These are phyloP conservation scores for Pestalotiopsis fici DNA, from an alignment of 2,329 filamentous ascomycete species.

Conservation along the genomic window DNA sequence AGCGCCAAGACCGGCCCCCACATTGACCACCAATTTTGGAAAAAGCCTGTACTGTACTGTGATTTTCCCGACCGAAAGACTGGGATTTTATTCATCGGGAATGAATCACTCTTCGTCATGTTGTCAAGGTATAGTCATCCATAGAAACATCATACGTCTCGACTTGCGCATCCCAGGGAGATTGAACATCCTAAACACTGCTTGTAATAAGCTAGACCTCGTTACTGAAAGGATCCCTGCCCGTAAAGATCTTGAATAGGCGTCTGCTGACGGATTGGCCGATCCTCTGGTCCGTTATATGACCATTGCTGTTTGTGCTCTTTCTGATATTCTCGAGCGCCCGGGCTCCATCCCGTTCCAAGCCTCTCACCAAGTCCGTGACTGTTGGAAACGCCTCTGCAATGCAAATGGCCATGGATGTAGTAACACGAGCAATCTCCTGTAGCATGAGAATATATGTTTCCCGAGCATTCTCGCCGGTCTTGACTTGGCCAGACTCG, in stretches of 20 bases:
- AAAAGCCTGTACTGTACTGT: too few species aligned
- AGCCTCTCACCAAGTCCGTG: constrained; percentile 55
- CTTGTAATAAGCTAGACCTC: constrained; percentile 44
- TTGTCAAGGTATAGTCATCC: neutral
- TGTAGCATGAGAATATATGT: constrained; percentile 77
- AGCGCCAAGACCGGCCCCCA: neutral
- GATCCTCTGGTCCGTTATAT: constrained; percentile 53
- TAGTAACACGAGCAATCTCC: constrained; percentile 71
- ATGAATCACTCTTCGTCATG: too few species aligned
- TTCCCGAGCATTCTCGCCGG: constrained; percentile 65
- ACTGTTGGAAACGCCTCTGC: constrained; percentile 61
- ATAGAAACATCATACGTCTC: too few species aligned
- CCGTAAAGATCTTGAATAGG: constrained; percentile 61
- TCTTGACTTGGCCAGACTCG: constrained; percentile 74
- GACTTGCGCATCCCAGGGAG: neutral
- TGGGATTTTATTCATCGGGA: too few species aligned
- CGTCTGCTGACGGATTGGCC: constrained; percentile 61
- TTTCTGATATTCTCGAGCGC: constrained; percentile 64
- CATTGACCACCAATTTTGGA: neutral
- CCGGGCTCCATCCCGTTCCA: constrained; percentile 60
- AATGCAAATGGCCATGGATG: constrained; percentile 72
- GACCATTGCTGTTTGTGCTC: constrained; percentile 58
- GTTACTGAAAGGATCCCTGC: constrained; percentile 54
- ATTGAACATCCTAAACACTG: too few species aligned
- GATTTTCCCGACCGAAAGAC: too few species aligned